Base-by-base conservation (phyloP, 495 filamentous ascomycete species). In the Neurospora cerealis region DNA sequence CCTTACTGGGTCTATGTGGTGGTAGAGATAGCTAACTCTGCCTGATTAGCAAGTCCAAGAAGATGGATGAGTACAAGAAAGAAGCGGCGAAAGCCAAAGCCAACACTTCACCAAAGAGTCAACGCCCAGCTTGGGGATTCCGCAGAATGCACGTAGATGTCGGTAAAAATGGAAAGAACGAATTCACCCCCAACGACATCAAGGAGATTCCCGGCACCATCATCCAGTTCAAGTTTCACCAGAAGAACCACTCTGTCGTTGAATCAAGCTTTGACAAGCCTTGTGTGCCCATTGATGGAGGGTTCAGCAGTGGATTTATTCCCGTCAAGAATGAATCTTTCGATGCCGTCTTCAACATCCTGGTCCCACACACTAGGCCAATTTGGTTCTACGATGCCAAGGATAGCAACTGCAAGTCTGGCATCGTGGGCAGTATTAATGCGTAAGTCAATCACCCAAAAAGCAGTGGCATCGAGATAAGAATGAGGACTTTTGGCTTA, bases 301-400 rank as follows among this genome's bases (percentile, higher is more conserved):
- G 83, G 13, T 83, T 86, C 75, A 75, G 79, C 72, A 81, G 78
- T 15, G 85, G 85, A 17, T 87, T 86, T 76, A 77, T 82, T 34
- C 82, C 85, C n/a, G 85, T 83, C 39, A 70, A 66, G 36, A 72
- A 76, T 34, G 75, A 79, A 3, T 75, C 77, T 0, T 81, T 81
- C 0, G 83, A 80, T 0, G 79, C 77, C n/a, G 74, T 80, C 8
- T 87, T 86, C 73, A 81, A 84, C 38, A 78, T 88, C 40, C 44
- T 48, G 6, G 82, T 73, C 5, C 77, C 90, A 21, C 83, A 88
- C 71, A 79, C 77, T 19, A 83, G 83, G 62, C 88, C 89, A 1
- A 80, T 87, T 69, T 90, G 88, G 88, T 88, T 88, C 77, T 90
- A 89, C 83, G 89, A 88, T 74, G 84, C 78, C 2, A 77, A 71